Percentiles rank a stretch among this genome's conserved stretches.
Conservation (phyloP, 2,329 filamentous ascomycete species). For the Neopestalotiopsis sp. region DNA sequence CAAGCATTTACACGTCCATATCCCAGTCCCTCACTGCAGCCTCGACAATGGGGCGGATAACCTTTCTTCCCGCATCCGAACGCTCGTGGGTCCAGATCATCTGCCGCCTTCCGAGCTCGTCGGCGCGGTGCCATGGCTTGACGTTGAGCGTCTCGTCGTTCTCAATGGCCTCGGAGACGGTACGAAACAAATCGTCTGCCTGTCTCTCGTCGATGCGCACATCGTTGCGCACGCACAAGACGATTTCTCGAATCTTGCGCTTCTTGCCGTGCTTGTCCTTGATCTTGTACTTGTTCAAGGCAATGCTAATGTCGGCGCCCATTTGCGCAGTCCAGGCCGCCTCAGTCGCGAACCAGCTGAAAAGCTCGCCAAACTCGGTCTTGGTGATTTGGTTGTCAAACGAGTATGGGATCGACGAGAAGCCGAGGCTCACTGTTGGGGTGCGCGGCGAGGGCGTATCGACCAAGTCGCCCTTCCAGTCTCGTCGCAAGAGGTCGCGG, state of each 20-base stretch:
- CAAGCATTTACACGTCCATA: conserved; percentile 3
- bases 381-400: conserved; percentile 49
- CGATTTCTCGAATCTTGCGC: conserved; percentile 50
- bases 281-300: conserved; percentile 51
- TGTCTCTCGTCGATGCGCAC: conserved; percentile 48
- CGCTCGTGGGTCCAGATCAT: conserved; percentile 50
- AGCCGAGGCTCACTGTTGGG: conserved; percentile 50
- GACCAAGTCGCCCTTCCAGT: conserved; percentile 53
- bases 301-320: conserved; percentile 48
- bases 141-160: conserved; percentile 41
- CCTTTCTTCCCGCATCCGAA: conserved; percentile 44
- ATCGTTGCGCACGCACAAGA: conserved; percentile 48
- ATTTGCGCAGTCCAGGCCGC: conserved; percentile 52
- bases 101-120: conserved; percentile 46
- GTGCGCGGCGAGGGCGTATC: conserved; percentile 50
- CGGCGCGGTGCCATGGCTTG: conserved; percentile 46
- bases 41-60: conserved; percentile 50
- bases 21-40: conserved; percentile 47
- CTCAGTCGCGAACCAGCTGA: conserved; percentile 53
- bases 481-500: conserved; percentile 48
- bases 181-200: conserved; percentile 45
- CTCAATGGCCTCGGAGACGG: conserved; percentile 46
- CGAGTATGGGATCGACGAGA: conserved; percentile 50
- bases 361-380: conserved; percentile 50
- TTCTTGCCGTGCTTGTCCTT: conserved; percentile 42